Evolutionary conservation across 768 basidiomycete species (phyloP).

Genomic region (Kwoniella sp.): DNA sequence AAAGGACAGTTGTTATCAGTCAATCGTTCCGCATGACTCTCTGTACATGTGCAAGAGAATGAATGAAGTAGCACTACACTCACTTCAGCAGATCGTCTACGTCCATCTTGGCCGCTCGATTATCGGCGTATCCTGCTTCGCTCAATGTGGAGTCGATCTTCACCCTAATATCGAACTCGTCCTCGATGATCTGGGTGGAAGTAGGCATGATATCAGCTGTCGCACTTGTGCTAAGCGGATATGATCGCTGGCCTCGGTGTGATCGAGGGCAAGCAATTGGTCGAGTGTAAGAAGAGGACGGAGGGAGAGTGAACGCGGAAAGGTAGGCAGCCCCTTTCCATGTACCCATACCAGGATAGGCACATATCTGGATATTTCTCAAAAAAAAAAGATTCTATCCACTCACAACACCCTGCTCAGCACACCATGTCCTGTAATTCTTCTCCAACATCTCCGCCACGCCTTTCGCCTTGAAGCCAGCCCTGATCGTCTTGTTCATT

Average conservation of each 20-base stretch:
- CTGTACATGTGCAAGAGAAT: too few species aligned
- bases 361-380: too few species aligned
- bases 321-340: too few species aligned
- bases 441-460: constrained; percentile 91
- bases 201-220: too few species aligned
- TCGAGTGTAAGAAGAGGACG: too few species aligned
- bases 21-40: background rate
- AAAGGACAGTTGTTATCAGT: constrained; percentile 10
- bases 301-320: too few species aligned
- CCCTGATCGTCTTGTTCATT: constrained; percentile 85
- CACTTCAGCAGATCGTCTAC: constrained; percentile 88
- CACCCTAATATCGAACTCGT: constrained; percentile 68
- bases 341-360: too few species aligned
- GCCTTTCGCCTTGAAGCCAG: constrained; percentile 85
- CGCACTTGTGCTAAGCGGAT: too few species aligned
- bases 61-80: too few species aligned
- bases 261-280: too few species aligned
- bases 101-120: constrained; percentile 88
- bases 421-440: constrained; percentile 90
- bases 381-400: background rate
- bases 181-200: constrained; percentile 73
- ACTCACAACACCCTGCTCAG: constrained; percentile 64
- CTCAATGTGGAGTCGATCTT: constrained; percentile 73
- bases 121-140: constrained; percentile 72
- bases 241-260: too few species aligned